phyloP scores from a whole-genome alignment of 495 filamentous ascomycete genomes.

The Oleoguttula mirabilis region DNA sequence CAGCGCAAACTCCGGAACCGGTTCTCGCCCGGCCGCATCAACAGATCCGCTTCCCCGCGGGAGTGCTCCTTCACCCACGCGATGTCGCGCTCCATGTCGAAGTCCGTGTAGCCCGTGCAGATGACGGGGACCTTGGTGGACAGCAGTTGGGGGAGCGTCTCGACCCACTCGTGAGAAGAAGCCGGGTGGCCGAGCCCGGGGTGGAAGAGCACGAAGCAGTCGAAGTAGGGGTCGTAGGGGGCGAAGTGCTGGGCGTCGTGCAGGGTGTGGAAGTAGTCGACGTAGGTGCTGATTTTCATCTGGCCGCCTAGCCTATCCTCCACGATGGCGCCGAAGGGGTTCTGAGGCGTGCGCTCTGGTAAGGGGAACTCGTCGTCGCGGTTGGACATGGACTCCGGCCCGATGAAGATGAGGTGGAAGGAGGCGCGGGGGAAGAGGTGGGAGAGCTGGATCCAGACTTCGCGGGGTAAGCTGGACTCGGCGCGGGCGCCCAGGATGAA shows the following conservation, averaged over 20 bases:
- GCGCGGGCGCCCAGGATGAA: constrained; percentile 94
- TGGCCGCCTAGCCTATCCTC: constrained; percentile 73
- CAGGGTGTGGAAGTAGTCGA: constrained; percentile 96
- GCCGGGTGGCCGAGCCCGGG: constrained; percentile 90
- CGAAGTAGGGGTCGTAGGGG: constrained; percentile 95
- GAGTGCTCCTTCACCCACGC: constrained; percentile 76
- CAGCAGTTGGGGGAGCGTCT: constrained; percentile 74
- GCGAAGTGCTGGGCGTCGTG: constrained; percentile 79
- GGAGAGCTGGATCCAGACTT: constrained; percentile 84
- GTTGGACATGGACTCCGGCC: constrained; percentile 87
- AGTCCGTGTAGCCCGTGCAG: constrained; percentile 88
- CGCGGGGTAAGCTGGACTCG: constrained; percentile 85
- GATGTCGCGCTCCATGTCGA: constrained; percentile 83
- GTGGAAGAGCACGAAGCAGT: constrained; percentile 92
- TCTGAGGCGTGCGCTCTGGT: constrained; percentile 64
- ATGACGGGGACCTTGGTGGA: constrained; percentile 93
- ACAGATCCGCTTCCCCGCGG: constrained; percentile 76
- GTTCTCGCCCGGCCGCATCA: constrained; percentile 89
- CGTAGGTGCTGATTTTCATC: constrained; percentile 92
- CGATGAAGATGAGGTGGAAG: constrained; percentile 87
- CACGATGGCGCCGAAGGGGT: constrained; percentile 85
- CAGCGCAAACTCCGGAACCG: constrained; percentile 86
- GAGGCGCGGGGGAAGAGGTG: constrained; percentile 74
- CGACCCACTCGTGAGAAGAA: constrained; percentile 82
- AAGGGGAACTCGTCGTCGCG: constrained; percentile 83